Conservation (phyloP, 2,329 filamentous ascomycete genomes). For the Botrytis cinerea region DNA sequence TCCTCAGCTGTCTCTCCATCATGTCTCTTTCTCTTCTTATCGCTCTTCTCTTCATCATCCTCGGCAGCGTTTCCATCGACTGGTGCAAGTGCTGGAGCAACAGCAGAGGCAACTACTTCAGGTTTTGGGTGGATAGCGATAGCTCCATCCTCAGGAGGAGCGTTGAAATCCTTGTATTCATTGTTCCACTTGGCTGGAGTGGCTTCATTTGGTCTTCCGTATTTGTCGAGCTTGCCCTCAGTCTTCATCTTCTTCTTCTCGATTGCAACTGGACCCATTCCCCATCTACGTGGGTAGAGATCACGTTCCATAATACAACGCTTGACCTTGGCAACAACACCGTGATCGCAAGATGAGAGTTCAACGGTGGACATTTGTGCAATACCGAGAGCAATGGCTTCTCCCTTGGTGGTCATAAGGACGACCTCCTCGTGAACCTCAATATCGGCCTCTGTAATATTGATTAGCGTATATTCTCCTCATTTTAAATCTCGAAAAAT, state of each 20-base stretch:
- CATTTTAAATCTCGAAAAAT: neutral
- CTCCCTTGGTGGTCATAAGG: slow-evolving; percentile 98
- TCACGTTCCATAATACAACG: slow-evolving; percentile 99
- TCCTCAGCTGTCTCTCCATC: slow-evolving; percentile 73
- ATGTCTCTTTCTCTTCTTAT: slow-evolving; percentile 79
- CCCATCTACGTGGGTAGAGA: slow-evolving; percentile 95
- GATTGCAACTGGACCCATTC: slow-evolving; percentile 84
- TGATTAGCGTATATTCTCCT: slow-evolving; percentile 35
- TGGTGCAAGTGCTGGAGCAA: slow-evolving; percentile 44
- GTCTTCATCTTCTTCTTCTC: slow-evolving; percentile 99
- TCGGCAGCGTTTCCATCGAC: slow-evolving; percentile 48
- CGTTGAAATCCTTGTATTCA: slow-evolving; percentile 88
- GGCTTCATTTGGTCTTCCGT: slow-evolving; percentile 84
- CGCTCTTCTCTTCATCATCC: slow-evolving; percentile 59
- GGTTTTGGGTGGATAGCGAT: slow-evolving; percentile 45
- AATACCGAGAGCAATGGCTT: slow-evolving; percentile 94
- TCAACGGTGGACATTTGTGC: slow-evolving; percentile 98
- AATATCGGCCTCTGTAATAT: slow-evolving; percentile 72
- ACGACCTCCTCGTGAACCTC: slow-evolving; percentile 96
- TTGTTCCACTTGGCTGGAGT: slow-evolving; percentile 92
- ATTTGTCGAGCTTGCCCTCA: slow-evolving; percentile 97
- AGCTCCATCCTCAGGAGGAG: slow-evolving; percentile 46
- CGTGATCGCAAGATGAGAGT: slow-evolving; percentile 95
- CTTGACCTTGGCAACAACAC: slow-evolving; percentile 98
- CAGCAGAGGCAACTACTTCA: slow-evolving; percentile 45